A percentile compares a stretch with the other conserved stretches of the same genome.
These are phyloP conservation scores for Talaromyces sp. DNA, from an alignment of 2,329 filamentous ascomycete species.

Conservation along the genomic window DNA sequence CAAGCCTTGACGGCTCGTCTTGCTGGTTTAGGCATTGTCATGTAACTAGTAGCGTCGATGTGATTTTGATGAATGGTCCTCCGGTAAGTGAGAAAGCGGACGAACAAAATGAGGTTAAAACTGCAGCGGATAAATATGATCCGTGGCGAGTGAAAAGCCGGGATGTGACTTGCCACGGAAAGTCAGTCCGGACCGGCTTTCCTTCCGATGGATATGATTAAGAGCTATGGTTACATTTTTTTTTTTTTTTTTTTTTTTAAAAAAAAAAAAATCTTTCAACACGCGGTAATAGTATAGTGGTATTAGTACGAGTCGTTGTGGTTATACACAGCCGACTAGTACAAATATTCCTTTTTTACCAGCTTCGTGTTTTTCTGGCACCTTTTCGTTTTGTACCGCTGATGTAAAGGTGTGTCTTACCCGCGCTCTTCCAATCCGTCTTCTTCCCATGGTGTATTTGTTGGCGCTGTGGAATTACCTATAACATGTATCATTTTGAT, in stretches of 20 bases:
- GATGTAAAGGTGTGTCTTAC: too few relatives aligned
- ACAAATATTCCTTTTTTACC: too few relatives aligned
- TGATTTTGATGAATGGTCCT: not conserved
- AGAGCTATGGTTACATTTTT: too few relatives aligned
- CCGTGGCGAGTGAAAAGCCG: not conserved
- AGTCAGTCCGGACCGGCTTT: not conserved
- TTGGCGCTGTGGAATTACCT: too few relatives aligned
- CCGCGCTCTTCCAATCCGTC: too few relatives aligned
- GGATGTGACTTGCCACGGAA: slow-evolving; percentile 3
- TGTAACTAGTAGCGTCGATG: not conserved
- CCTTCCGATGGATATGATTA: not conserved
- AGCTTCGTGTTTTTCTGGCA: too few relatives aligned
- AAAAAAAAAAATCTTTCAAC: not conserved
- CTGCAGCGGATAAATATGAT: not conserved
- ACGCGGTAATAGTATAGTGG: not conserved
- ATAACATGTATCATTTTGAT: too few relatives aligned
- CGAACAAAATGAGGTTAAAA: not conserved
- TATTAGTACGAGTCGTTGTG: not conserved
- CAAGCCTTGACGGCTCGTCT: slow-evolving; percentile 18
- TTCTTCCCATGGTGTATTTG: too few relatives aligned
- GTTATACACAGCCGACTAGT: not conserved
- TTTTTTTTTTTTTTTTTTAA: too few relatives aligned
- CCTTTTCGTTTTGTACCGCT: too few relatives aligned
- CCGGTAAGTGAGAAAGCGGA: not conserved
- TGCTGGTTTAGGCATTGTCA: slow-evolving; percentile 12